Base-by-base conservation (phyloP, 2,329 filamentous ascomycete species). In the Exophiala alcalophila region DNA sequence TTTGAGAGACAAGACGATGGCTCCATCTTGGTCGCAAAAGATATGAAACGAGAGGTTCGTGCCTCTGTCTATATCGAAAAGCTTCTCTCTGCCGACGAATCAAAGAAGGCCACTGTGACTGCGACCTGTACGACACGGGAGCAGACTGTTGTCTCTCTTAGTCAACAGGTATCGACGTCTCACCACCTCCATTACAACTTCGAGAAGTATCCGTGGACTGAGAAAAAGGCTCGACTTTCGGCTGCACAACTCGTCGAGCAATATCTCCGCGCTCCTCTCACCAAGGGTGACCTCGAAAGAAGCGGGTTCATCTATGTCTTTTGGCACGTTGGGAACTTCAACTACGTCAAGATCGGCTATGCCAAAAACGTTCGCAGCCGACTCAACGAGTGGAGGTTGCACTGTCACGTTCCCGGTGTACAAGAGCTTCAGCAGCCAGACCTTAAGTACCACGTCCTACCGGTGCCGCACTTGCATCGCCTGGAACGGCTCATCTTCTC, bases 401-500 rank as follows among this genome's bases (percentile, higher is more conserved):
- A 45, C 23, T 49, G 47, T 32, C 11, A 25, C 11, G 33, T 37
- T n/a, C n/a, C n/a, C 26, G 23, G 23, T 8, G n/a, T 47, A 16
- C 33, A 38, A 18, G 19, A 26, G 27, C 27, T 25, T 10, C 16
- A 33, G 19, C 9, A 9, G 10, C 6, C 2, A 18, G 32, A 39
- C 11, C 15, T 7, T 2, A 24, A 5, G n/a, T 7, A 11, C 16
- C 9, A 10, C 23, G 9, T 27, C 5, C 3, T 6, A 3, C 18
- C 10, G 15, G 32, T 48, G 9, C 24, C 1, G 2, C 34, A 51
- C 29, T n/a, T n/a, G 12, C 25, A 34, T 19, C 39, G 39, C 11
- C 12, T 51, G 9, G 48, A 51, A 31, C 8, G 12, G 15, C 28
- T 51, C 5, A 48, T 51, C 15, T 44, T 48, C 23, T 44, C 48